Percentiles rank a stretch among this genome's conserved stretches.
Conservation (phyloP, 805 yeast genomes). For the Zygosaccharomyces pseudorouxii region DNA sequence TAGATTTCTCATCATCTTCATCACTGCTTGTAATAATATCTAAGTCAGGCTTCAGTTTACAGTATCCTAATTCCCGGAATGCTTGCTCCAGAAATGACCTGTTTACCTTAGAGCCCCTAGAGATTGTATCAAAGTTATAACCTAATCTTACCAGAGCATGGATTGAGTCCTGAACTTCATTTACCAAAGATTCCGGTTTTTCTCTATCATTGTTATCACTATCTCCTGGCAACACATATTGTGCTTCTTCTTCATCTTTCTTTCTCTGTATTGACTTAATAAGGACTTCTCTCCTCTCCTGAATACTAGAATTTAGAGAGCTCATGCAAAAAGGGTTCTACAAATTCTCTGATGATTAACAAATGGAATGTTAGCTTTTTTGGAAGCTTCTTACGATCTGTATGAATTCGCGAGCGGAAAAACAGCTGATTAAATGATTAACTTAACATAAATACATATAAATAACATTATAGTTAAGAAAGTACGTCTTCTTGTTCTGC, state of each 20-base stretch:
- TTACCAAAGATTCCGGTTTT: neutral
- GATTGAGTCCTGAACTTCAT: slow-evolving; percentile 10
- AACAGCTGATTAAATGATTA: too few relatives aligned
- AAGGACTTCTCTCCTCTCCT: neutral
- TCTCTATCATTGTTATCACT: neutral
- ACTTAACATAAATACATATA: too few relatives aligned
- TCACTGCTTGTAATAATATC: slow-evolving; percentile 4
- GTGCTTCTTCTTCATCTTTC: neutral
- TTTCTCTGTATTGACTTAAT: neutral
- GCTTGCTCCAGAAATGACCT: slow-evolving; percentile 8
- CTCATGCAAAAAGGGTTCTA: neutral
- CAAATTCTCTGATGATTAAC: neutral
- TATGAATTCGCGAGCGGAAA: too few relatives aligned
- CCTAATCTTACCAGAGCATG: slow-evolving; percentile 7
- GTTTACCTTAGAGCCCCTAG: slow-evolving; percentile 10
- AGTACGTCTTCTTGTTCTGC: slow-evolving; percentile 66
- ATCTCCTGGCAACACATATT: neutral
- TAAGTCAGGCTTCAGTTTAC: slow-evolving; percentile 1
- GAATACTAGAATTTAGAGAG: neutral
- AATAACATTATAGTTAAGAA: slow-evolving; percentile 32
- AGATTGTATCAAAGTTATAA: slow-evolving; percentile 8
- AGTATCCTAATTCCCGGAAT: slow-evolving; percentile 8
- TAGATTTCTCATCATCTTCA: neutral
- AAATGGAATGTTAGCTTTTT: too few relatives aligned
- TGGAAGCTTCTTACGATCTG: too few relatives aligned